Evolutionary conservation across 768 basidiomycete genomes (phyloP).

Genomic region (Pulveroboletus ravenelii): DNA sequence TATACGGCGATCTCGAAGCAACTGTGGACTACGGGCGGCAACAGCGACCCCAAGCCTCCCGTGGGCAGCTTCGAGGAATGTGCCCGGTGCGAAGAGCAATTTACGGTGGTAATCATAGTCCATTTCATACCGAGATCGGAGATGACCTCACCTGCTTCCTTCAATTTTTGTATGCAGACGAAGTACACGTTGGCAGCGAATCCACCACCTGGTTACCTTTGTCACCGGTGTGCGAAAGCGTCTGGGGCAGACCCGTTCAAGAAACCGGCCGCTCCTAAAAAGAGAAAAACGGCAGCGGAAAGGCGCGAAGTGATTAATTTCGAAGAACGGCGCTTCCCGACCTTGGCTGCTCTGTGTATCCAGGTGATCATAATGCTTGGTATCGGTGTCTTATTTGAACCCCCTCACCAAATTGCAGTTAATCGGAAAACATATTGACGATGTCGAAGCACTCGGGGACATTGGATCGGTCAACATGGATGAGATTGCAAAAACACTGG

Average conservation of each 20-base stretch:
- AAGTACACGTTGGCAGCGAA: conserved; percentile 78
- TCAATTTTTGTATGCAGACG: conserved; percentile 44
- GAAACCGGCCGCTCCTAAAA: conserved; percentile 57
- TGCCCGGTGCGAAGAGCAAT: conserved; percentile 75
- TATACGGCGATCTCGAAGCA: conserved; percentile 61
- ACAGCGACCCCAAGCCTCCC: conserved; percentile 47
- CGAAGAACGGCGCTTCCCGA: conserved; percentile 65
- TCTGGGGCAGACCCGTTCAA: conserved; percentile 84
- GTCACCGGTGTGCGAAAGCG: conserved; percentile 76
- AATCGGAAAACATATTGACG: conserved; percentile 80
- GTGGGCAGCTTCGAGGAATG: conserved; percentile 80
- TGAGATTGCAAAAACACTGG: conserved; percentile 75
- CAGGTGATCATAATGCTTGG: conserved; percentile 39
- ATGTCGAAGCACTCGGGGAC: conserved; percentile 85
- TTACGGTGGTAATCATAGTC: conserved; percentile 69
- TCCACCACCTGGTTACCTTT: conserved; percentile 73
- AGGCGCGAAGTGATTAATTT: conserved; percentile 64
- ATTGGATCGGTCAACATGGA: conserved; percentile 83
- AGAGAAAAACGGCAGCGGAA: conserved; percentile 59
- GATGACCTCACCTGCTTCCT: not conserved
- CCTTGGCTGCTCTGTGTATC: conserved; percentile 77
- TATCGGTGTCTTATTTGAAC: not conserved
- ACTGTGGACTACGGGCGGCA: conserved; percentile 32
- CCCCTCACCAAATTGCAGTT: conserved; percentile 42
- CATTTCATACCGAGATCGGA: not conserved